Evolutionary conservation across 192 early-diverging fungal species (phyloP).

Genomic region (Podila clonocystis): DNA sequence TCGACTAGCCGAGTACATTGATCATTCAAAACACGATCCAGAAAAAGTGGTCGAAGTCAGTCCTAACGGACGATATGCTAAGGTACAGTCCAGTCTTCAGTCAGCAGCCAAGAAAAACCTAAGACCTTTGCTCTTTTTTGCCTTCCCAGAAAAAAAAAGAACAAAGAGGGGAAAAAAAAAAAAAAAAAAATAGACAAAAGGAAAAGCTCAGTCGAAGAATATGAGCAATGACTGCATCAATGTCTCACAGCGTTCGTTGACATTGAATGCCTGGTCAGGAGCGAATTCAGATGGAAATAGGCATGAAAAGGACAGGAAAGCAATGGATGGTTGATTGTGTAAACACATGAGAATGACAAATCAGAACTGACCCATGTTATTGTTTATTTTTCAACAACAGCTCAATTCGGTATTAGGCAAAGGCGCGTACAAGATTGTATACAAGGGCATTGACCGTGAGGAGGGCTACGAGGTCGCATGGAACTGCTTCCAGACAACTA

Average conservation of each 20-base stretch:
- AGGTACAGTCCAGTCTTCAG: constrained; percentile 19
- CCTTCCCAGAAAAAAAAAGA: no score
- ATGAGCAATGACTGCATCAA: no score
- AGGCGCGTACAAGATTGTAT: constrained; percentile 89
- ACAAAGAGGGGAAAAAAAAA: background rate
- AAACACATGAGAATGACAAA: background rate
- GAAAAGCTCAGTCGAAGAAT: background rate
- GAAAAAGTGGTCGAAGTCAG: constrained; percentile 67
- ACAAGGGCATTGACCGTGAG: constrained; percentile 87
- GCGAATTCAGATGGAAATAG: background rate
- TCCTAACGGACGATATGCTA: constrained; percentile 60
- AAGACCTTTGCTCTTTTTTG: no score
- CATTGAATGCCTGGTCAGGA: background rate
- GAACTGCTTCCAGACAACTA: constrained; percentile 85
- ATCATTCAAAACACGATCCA: constrained; percentile 61
- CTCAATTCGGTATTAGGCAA: constrained; percentile 72
- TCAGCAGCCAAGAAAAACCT: background rate
- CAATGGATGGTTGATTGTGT: background rate
- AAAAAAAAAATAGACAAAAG: background rate
- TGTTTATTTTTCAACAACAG: constrained; percentile 15
- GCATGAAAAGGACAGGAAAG: background rate
- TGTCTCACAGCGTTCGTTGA: no score
- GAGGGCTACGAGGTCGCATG: constrained; percentile 92
- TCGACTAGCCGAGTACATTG: constrained; percentile 48
- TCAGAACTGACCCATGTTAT: background rate